These are phyloP conservation scores for Cylindrodendrum hubeiense DNA, from an alignment of 2,329 filamentous ascomycete genomes.

Conservation along the genomic window DNA sequence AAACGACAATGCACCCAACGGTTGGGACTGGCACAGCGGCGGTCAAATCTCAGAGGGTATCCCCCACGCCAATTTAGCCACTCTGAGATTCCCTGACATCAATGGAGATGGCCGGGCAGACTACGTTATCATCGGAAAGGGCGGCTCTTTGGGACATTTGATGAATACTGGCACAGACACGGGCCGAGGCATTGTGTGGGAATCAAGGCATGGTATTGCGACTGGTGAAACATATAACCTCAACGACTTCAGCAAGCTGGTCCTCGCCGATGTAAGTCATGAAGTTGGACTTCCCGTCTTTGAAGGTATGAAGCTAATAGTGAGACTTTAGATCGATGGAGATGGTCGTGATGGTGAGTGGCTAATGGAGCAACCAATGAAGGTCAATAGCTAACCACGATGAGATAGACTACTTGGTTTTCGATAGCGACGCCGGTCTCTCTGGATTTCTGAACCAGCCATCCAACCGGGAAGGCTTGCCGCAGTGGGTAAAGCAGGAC, in stretches of 20 bases:
- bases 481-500: constrained; percentile 15
- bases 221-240: neutral
- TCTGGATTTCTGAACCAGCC: constrained; percentile 25
- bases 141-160: constrained; percentile 33
- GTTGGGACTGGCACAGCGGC: constrained; percentile 28
- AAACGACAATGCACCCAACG: neutral
- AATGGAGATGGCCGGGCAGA: constrained; percentile 44
- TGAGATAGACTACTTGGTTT: constrained; percentile 25
- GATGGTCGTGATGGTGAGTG: constrained; percentile 24
- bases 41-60: constrained; percentile 40
- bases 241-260: neutral
- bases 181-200: neutral
- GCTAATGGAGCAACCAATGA: neutral
- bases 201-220: constrained; percentile 12
- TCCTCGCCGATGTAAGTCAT: constrained; percentile 22
- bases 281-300: neutral
- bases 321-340: constrained; percentile 15
- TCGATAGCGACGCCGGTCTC: constrained; percentile 20
- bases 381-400: neutral
- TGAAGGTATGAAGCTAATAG: neutral
- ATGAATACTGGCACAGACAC: constrained; percentile 33
- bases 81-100: constrained; percentile 41
- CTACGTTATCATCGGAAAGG: constrained; percentile 39
- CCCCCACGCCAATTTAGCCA: constrained; percentile 39
- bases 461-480: constrained; percentile 14